Conservation (phyloP, 164 flowering plant genomes). For the Vitis cinerea region DNA sequence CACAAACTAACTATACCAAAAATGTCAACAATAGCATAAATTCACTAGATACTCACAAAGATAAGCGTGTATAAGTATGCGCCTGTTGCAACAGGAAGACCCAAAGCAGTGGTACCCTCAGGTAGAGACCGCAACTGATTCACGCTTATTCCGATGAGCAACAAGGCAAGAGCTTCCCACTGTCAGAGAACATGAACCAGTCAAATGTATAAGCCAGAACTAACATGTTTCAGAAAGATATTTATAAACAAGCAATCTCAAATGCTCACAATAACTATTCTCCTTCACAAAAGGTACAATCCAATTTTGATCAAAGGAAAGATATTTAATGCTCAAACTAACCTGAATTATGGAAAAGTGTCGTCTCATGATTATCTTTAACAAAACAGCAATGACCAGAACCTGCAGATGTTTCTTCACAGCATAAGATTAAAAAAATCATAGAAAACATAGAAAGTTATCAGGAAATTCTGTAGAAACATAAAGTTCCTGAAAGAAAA, state of each 20-base stretch:
- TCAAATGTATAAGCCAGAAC: too few relatives aligned
- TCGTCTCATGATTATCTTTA: slow-evolving; percentile 87
- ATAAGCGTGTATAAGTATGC: slow-evolving; percentile 88
- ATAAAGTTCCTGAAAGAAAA: too few relatives aligned
- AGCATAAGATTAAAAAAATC: background rate
- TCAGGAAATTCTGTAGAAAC: too few relatives aligned
- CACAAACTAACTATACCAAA: too few relatives aligned
- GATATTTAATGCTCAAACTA: slow-evolving; percentile 2
- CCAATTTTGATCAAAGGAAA: too few relatives aligned
- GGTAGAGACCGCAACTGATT: slow-evolving; percentile 90
- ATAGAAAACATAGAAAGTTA: too few relatives aligned
- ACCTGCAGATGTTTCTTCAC: slow-evolving; percentile 51
- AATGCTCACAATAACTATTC: too few relatives aligned
- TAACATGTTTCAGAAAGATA: background rate
- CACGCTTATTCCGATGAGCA: slow-evolving; percentile 93
- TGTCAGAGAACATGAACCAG: slow-evolving; percentile 28
- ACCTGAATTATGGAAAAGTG: slow-evolving; percentile 95
- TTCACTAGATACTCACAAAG: slow-evolving; percentile 64
- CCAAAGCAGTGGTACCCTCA: slow-evolving; percentile 77
- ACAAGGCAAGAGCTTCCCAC: slow-evolving; percentile 99
- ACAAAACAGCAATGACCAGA: slow-evolving; percentile 87
- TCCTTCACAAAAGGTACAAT: too few relatives aligned
- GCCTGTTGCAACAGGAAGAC: slow-evolving; percentile 74
- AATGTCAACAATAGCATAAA: background rate
- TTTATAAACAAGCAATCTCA: too few relatives aligned